A percentile compares a stretch with the other conserved stretches of the same genome.
phyloP scores from a whole-genome alignment of 208 protist genomes.

The Zelonia costaricensis region DNA sequence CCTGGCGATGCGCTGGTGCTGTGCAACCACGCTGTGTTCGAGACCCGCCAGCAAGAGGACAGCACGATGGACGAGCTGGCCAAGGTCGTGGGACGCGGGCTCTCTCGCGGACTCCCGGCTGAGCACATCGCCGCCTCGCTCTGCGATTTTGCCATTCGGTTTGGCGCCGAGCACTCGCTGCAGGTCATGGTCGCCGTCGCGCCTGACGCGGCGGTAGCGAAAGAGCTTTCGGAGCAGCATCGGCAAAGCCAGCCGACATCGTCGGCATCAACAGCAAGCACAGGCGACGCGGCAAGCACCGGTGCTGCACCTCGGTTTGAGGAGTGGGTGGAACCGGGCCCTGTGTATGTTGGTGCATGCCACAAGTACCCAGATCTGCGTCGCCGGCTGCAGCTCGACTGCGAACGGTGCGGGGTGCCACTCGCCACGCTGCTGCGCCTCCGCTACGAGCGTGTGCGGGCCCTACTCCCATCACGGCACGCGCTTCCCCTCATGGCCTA shows the following conservation, averaged over 20 bases:
- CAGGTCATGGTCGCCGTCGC: conserved; percentile 79
- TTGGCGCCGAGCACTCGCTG: conserved; percentile 68
- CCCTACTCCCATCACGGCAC: conserved; percentile 52
- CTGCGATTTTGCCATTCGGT: conserved; percentile 81
- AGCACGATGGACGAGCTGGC: conserved; percentile 78
- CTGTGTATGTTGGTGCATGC: conserved; percentile 69
- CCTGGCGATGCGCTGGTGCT: conserved; percentile 74
- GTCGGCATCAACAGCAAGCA: no score
- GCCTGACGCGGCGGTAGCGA: background rate
- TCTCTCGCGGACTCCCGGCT: conserved; percentile 32
- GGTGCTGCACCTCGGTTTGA: no score
- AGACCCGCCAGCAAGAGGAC: conserved; percentile 60
- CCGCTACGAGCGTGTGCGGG: conserved; percentile 58
- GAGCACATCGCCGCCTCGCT: conserved; percentile 64
- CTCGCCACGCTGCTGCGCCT: conserved; percentile 49
- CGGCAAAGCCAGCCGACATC: no score
- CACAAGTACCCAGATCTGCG: conserved; percentile 39
- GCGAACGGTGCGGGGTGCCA: conserved; percentile 50
- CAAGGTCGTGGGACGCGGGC: conserved; percentile 55
- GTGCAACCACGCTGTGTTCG: conserved; percentile 73
- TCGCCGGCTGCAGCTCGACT: conserved; percentile 50
- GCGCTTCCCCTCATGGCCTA: conserved; percentile 39
- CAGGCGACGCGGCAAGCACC: no score
- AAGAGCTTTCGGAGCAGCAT: no score
- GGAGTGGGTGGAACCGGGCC: conserved; percentile 69